These are phyloP conservation scores for Kingdonia uniflora DNA, from an alignment of 164 flowering plant species.

Conservation along the genomic window DNA sequence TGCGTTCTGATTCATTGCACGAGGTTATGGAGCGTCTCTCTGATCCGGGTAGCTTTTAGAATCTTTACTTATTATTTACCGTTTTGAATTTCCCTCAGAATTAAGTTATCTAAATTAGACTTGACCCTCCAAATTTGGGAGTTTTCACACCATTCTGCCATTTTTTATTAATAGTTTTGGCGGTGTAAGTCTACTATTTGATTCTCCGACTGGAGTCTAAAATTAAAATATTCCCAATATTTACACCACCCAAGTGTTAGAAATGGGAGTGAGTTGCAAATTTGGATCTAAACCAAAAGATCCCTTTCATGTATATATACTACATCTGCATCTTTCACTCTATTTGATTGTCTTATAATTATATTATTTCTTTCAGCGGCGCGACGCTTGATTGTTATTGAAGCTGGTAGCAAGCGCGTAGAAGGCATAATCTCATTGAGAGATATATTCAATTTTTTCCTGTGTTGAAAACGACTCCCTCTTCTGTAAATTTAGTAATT, in stretches of 20 bases:
- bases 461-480: slow-evolving; percentile 10
- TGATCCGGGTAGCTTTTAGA: slow-evolving; percentile 32
- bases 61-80: background rate
- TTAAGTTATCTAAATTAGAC: background rate
- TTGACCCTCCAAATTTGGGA: too few relatives aligned
- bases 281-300: too few relatives aligned
- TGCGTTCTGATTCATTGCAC: slow-evolving; percentile 43
- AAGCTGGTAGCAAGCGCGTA: slow-evolving; percentile 51
- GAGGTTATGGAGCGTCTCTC: slow-evolving; percentile 54
- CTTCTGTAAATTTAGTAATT: slow-evolving; percentile 10
- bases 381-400: slow-evolving; percentile 40
- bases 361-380: slow-evolving; percentile 30
- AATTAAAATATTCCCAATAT: too few relatives aligned
- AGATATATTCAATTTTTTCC: slow-evolving; percentile 33
- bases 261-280: too few relatives aligned
- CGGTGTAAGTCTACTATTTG: too few relatives aligned
- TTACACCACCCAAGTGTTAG: too few relatives aligned
- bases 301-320: too few relatives aligned
- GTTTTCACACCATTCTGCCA: too few relatives aligned
- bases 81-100: background rate
- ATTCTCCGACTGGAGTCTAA: too few relatives aligned
- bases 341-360: too few relatives aligned
- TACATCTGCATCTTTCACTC: too few relatives aligned
- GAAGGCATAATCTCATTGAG: slow-evolving; percentile 52
- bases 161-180: too few relatives aligned